phyloP scores from a whole-genome alignment of 257 asterid species.

The Penstemon davidsonii region DNA sequence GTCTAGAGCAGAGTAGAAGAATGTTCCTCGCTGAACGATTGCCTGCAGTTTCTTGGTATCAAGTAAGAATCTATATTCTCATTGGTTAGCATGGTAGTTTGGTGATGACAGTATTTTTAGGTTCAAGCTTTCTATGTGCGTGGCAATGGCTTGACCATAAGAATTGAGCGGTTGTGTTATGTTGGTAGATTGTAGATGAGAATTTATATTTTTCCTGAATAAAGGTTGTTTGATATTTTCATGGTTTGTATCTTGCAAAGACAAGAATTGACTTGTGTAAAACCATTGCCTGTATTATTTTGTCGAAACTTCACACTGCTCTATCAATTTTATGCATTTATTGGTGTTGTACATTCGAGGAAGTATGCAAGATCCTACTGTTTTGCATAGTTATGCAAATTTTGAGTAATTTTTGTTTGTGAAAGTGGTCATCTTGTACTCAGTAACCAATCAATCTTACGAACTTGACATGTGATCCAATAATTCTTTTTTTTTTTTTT shows the following conservation, averaged over 20 bases:
- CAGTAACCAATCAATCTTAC: too few relatives aligned
- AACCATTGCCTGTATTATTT: conserved; percentile 28
- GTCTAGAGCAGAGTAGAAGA: conserved; percentile 73
- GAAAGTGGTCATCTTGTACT: too few relatives aligned
- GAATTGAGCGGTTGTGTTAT: conserved; percentile 25
- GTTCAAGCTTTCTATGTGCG: conserved; percentile 26
- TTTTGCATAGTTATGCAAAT: too few relatives aligned
- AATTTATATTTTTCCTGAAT: conserved; percentile 37
- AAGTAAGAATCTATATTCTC: conserved; percentile 29
- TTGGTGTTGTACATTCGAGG: too few relatives aligned
- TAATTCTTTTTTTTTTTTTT: too few relatives aligned
- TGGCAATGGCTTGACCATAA: conserved; percentile 32
- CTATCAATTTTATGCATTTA: neutral
- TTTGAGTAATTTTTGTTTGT: too few relatives aligned
- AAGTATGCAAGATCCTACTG: too few relatives aligned
- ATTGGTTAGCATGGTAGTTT: conserved; percentile 30
- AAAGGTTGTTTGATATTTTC: conserved; percentile 30
- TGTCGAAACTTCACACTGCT: conserved; percentile 17
- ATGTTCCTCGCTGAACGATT: conserved; percentile 7
- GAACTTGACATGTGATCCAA: too few relatives aligned
- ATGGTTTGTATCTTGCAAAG: conserved; percentile 24
- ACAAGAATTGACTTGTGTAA: conserved; percentile 26
- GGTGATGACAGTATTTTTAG: conserved; percentile 29
- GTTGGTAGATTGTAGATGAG: conserved; percentile 38
- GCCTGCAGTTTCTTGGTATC: conserved; percentile 25